Conservation (phyloP, 257 asterid species). For the Gynochthodes officinalis region DNA sequence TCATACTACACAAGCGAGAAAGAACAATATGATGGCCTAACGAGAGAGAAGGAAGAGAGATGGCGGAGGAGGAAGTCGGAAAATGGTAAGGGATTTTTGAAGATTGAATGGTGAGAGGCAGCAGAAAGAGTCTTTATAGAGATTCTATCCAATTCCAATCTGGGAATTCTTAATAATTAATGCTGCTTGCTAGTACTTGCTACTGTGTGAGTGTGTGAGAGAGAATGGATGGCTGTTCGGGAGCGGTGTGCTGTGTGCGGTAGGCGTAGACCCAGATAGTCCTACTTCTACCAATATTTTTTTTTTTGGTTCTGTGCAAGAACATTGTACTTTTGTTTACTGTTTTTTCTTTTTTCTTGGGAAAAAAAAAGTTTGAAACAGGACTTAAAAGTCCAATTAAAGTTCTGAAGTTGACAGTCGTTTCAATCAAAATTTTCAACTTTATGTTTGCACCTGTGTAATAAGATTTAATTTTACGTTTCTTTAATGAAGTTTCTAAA, state of each 20-base stretch:
- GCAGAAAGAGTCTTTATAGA: conserved; percentile 54
- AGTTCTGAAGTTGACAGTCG: too few relatives aligned
- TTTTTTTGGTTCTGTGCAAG: too few relatives aligned
- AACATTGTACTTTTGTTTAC: too few relatives aligned
- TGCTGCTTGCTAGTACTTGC: neutral
- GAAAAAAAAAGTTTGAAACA: too few relatives aligned
- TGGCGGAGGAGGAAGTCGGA: neutral
- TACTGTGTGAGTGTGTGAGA: conserved; percentile 5
- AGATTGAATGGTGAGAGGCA: conserved; percentile 16
- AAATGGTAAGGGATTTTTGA: conserved; percentile 13
- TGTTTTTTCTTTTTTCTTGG: conserved; percentile 6
- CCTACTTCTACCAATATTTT: too few relatives aligned
- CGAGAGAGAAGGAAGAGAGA: neutral
- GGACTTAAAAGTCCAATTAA: too few relatives aligned
- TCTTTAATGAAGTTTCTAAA: too few relatives aligned
- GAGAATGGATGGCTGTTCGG: neutral
- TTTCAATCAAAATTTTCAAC: too few relatives aligned
- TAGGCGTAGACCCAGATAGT: conserved; percentile 21
- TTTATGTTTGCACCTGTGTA: too few relatives aligned
- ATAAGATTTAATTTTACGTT: too few relatives aligned
- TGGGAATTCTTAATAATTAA: conserved; percentile 24
- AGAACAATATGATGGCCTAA: neutral
- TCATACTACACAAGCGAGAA: conserved; percentile 1
- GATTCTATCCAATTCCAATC: conserved; percentile 40
- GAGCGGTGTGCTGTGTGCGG: conserved; percentile 8